Evolutionary conservation across 176 grass and related monocot species (phyloP).

Genomic region (Microstegium vimineum): DNA sequence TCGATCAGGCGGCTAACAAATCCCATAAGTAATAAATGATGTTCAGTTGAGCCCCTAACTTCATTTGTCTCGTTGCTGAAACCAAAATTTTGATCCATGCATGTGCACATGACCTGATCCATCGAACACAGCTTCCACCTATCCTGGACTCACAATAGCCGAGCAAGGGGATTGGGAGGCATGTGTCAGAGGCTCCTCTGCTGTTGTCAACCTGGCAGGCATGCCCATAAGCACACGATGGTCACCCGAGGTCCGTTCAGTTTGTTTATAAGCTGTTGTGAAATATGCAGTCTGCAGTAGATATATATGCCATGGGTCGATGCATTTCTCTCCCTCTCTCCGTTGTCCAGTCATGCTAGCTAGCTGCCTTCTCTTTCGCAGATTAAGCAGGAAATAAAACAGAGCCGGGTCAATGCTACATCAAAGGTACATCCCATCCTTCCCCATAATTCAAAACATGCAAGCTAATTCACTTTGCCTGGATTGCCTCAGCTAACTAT

Average conservation of each 20-base stretch:
- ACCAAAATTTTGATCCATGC: not conserved
- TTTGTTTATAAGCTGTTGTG: no score
- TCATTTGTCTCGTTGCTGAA: not conserved
- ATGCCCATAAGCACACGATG: constrained; percentile 92
- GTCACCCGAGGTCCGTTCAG: constrained; percentile 57
- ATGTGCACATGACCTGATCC: not conserved
- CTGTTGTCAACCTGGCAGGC: constrained; percentile 91
- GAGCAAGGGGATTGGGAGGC: constrained; percentile 69
- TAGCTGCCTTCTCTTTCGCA: constrained; percentile 22
- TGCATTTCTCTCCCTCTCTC: not conserved
- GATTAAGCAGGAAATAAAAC: constrained; percentile 86
- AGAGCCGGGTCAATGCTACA: constrained; percentile 74
- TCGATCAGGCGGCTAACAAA: not conserved
- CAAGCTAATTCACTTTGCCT: not conserved
- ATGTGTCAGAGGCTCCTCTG: constrained; percentile 54
- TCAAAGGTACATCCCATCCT: constrained; percentile 50
- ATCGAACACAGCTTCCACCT: constrained; percentile 46
- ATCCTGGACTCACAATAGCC: constrained; percentile 59
- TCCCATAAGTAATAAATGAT: not conserved
- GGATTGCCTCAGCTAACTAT: not conserved
- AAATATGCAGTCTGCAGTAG: not conserved
- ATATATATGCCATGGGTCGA: not conserved
- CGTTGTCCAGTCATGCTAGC: not conserved
- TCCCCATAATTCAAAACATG: not conserved
- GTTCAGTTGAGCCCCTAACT: not conserved